Base-by-base conservation (phyloP, 176 grass and related monocot genomes). In the Puya raimondii region DNA sequence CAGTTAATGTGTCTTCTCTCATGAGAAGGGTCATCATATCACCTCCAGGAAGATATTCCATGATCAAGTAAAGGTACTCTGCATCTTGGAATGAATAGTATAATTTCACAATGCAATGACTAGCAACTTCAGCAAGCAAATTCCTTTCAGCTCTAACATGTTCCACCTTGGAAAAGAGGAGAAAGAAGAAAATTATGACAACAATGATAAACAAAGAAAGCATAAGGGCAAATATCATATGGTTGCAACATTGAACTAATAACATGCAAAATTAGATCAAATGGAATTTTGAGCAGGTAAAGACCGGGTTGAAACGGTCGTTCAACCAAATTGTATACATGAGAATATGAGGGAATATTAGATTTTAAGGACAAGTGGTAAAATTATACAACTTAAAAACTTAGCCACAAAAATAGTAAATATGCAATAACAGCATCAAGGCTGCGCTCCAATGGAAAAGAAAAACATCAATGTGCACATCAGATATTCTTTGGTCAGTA, bases 81-180 rank as follows among this genome's bases (percentile, higher is more conserved):
- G 67, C 48, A 71, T 97, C 94, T 90, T 97, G 94, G 64, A 97
- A 97, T 83, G 94, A 97, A 80, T 93, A 93, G 63, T 97, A 97
- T 26, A 97, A 80, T 70, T 97, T 97, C 78, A 97, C 82, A 78
- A 92, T 97, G 72, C 82, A 97, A 63, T 92, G 89, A 66, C 94
- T 97, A 70, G 84, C 94, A 73, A 97, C 94, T 82, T 97, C 94
- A 69, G 89, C 94, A 63, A 97, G 75, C 68, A 97, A 73, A 82
- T 97, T 97, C 74, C 94, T 97, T 85, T 97, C 94, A 61, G 94
- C 94, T 87, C 86, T 97, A 75, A 97, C 94, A 90, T 97, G 94
- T 70, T 97, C 89, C 33, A 97, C 94, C 94, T 96, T 74, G 47
- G 53, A 76, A 25, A 50, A 21, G 29, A 64, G 14, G 54, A 18